These are phyloP conservation scores for Candida sanyaensis DNA, from an alignment of 1,139 yeast genomes.

Conservation along the genomic window DNA sequence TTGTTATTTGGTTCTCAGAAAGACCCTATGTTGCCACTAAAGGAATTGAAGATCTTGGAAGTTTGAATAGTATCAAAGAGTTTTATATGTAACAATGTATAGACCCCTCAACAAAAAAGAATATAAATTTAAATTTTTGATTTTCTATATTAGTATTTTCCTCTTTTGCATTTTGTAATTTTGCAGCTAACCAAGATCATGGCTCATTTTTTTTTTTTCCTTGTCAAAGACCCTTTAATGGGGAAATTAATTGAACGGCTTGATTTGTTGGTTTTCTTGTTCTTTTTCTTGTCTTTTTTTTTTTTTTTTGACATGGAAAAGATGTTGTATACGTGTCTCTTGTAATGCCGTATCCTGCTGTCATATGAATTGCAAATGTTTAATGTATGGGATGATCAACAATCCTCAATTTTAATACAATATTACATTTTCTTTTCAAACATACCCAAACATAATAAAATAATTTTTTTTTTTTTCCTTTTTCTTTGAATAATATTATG, in stretches of 20 bases:
- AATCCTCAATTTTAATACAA: not conserved
- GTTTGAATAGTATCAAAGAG: conserved; percentile 3
- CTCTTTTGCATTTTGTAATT: no score
- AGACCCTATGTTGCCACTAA: conserved; percentile 4
- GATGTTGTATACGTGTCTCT: not conserved
- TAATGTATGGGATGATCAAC: not conserved
- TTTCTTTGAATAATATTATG: no score
- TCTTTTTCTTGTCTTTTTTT: no score
- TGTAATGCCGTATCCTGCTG: no score
- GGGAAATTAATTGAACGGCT: not conserved
- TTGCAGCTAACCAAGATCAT: no score
- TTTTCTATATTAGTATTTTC: no score
- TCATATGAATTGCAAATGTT: no score
- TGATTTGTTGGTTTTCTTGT: no score
- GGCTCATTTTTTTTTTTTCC: not conserved
- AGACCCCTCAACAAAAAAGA: not conserved
- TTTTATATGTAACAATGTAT: conserved; percentile 1
- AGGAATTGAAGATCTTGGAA: conserved; percentile 3
- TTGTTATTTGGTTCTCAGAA: conserved; percentile 2
- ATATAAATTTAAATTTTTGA: not conserved
- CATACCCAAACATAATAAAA: not conserved
- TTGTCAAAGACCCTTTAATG: not conserved
- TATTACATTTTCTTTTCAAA: not conserved
- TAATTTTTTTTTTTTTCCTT: no score
- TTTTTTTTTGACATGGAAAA: not conserved